Percentiles rank a stretch among this genome's conserved stretches.
phyloP scores from a whole-genome alignment of 495 filamentous ascomycete species.

The Hyaloscypha hepaticicola region DNA sequence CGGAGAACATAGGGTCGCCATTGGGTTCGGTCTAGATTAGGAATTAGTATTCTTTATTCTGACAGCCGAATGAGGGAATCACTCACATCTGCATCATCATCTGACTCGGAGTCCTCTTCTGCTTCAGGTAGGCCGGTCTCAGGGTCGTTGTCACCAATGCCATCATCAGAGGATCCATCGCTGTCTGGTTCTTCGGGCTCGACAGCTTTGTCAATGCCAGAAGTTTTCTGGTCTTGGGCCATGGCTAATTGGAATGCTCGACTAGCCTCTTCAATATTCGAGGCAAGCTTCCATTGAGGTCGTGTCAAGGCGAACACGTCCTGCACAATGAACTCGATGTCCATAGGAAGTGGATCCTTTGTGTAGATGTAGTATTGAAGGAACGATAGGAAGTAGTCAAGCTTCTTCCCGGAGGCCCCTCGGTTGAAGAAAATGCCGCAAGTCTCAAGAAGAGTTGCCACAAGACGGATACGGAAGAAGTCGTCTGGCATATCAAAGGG shows the following conservation, averaged over 20 bases:
- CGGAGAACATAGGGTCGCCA: slow-evolving; percentile 50
- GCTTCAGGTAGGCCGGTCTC: slow-evolving; percentile 36
- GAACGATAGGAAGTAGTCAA: slow-evolving; percentile 97
- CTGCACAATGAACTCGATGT: slow-evolving; percentile 94
- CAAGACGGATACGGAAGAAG: slow-evolving; percentile 89
- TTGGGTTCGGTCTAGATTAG: slow-evolving; percentile 22
- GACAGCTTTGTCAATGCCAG: slow-evolving; percentile 60
- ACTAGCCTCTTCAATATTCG: slow-evolving; percentile 78
- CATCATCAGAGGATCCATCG: slow-evolving; percentile 63
- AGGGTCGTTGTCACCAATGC: slow-evolving; percentile 51
- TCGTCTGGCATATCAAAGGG: slow-evolving; percentile 87
- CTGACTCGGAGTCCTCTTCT: slow-evolving; percentile 51
- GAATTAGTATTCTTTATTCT: slow-evolving; percentile 6
- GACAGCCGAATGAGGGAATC: not conserved
- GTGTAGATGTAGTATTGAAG: slow-evolving; percentile 96
- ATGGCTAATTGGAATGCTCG: slow-evolving; percentile 84
- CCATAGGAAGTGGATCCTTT: slow-evolving; percentile 94
- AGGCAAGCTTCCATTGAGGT: slow-evolving; percentile 87
- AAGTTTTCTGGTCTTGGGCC: slow-evolving; percentile 80
- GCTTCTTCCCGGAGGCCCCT: slow-evolving; percentile 89
- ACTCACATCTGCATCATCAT: slow-evolving; percentile 30
- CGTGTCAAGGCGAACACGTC: slow-evolving; percentile 82
- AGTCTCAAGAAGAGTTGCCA: slow-evolving; percentile 87
- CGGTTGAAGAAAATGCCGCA: slow-evolving; percentile 96
- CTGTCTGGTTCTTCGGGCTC: slow-evolving; percentile 71